Evolutionary conservation across 2,329 filamentous ascomycete genomes (phyloP).

Genomic region (Dactylonectria macrodidyma): DNA sequence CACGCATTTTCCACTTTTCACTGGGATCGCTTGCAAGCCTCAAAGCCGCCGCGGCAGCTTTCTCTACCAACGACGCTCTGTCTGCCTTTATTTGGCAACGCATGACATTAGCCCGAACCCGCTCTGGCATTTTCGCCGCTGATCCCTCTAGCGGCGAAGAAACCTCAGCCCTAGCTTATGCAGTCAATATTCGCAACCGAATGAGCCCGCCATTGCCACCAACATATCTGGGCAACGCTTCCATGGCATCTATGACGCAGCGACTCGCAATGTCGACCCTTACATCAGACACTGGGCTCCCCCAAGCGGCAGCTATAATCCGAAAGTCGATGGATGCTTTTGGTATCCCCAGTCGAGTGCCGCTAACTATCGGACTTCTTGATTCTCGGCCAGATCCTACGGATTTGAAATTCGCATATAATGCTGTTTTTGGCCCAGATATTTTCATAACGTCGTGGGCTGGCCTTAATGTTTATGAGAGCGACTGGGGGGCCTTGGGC

Average conservation of each 20-base stretch:
- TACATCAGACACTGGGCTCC: not conserved
- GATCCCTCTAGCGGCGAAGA: not conserved
- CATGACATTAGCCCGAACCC: slow-evolving; percentile 6
- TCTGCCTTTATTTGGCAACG: slow-evolving; percentile 8
- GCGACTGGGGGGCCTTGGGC: not conserved
- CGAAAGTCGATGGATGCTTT: slow-evolving; percentile 8
- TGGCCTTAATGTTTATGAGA: slow-evolving; percentile 4
- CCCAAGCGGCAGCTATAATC: not conserved
- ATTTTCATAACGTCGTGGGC: slow-evolving; percentile 6
- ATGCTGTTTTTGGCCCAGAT: slow-evolving; percentile 14
- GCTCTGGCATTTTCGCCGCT: too few species aligned
- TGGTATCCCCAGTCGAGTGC: not conserved
- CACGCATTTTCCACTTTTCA: not conserved
- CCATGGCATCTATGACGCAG: not conserved
- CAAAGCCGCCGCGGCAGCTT: not conserved
- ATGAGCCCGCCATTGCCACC: slow-evolving; percentile 1
- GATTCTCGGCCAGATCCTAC: slow-evolving; percentile 14
- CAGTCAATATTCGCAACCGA: slow-evolving; percentile 5
- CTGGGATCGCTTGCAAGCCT: not conserved
- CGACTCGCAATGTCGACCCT: slow-evolving; percentile 1
- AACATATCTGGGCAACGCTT: slow-evolving; percentile 9
- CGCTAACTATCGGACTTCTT: slow-evolving; percentile 7
- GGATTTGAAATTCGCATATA: slow-evolving; percentile 14
- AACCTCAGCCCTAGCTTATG: not conserved
- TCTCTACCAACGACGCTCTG: not conserved